Evolutionary conservation across 768 basidiomycete genomes (phyloP).

Genomic region (Porphyrellus cyaneotinctus): DNA sequence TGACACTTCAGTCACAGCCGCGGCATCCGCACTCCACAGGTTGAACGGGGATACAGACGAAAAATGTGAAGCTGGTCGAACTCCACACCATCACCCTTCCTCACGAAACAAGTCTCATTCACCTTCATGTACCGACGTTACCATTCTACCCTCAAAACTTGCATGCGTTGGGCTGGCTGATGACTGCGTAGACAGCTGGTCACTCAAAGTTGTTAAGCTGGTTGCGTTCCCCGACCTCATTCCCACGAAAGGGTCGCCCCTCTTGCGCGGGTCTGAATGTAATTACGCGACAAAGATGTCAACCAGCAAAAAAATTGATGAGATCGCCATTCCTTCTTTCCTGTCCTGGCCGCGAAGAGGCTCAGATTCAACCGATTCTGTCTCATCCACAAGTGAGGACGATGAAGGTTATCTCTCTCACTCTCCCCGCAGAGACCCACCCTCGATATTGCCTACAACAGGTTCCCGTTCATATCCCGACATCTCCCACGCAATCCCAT

Average conservation of each 20-base stretch:
- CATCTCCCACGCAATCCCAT: slow-evolving; percentile 30
- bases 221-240: slow-evolving; percentile 75
- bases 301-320: slow-evolving; percentile 6
- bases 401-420: slow-evolving; percentile 57
- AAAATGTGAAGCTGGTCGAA: background rate
- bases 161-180: slow-evolving; percentile 74
- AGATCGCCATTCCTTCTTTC: slow-evolving; percentile 19
- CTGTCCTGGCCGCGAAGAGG: slow-evolving; percentile 20
- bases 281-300: slow-evolving; percentile 3
- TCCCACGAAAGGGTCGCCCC: slow-evolving; percentile 24
- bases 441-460: slow-evolving; percentile 32
- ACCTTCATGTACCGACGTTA: slow-evolving; percentile 55
- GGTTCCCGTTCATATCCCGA: slow-evolving; percentile 45
- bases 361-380: slow-evolving; percentile 25
- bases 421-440: slow-evolving; percentile 42
- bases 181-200: slow-evolving; percentile 66
- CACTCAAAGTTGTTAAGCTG: slow-evolving; percentile 71
- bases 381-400: slow-evolving; percentile 35
- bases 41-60: slow-evolving; percentile 4
- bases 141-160: slow-evolving; percentile 63
- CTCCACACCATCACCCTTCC: slow-evolving; percentile 11
- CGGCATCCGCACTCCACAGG: slow-evolving; percentile 7
- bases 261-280: slow-evolving; percentile 3
- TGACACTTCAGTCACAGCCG: slow-evolving; percentile 26
- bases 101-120: slow-evolving; percentile 45